These are phyloP conservation scores for Funneliformis geosporum DNA, from an alignment of 192 early-diverging fungal genomes.

Conservation along the genomic window DNA sequence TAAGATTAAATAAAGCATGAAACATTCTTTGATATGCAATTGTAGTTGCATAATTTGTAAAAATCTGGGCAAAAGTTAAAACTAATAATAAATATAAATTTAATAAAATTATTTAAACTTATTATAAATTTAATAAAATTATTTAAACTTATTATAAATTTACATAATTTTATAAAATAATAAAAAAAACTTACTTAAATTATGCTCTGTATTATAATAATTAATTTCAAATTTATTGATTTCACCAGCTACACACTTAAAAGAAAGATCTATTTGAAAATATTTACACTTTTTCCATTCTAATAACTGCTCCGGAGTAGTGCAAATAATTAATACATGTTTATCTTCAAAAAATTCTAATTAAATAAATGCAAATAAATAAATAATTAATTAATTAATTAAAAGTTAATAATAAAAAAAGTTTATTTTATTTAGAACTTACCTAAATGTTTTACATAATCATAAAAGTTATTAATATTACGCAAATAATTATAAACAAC, in stretches of 20 bases:
- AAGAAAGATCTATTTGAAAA: constrained; percentile 3
- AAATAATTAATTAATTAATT: not conserved
- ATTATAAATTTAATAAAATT: no score
- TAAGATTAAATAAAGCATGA: not conserved
- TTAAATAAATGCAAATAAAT: not conserved
- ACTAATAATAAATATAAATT: constrained; percentile 5
- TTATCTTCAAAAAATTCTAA: constrained; percentile 11
- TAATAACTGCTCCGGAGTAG: not conserved
- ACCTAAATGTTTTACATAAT: not conserved
- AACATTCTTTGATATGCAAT: not conserved
- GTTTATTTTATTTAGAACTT: constrained; percentile 2
- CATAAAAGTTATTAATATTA: constrained; percentile 5
- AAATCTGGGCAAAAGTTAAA: not conserved
- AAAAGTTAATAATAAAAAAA: not conserved
- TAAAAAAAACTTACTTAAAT: constrained; percentile 17
- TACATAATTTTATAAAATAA: not conserved
- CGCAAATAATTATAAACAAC: not conserved
- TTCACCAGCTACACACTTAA: not conserved
- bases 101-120: not conserved
- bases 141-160: no score
- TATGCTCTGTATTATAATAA: not conserved
- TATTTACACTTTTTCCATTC: not conserved
- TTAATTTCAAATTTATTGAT: constrained; percentile 17
- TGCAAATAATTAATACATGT: not conserved
- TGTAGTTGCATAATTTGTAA: not conserved